Conservation (phyloP, 768 basidiomycete species). For the Saitozyma sp. region DNA sequence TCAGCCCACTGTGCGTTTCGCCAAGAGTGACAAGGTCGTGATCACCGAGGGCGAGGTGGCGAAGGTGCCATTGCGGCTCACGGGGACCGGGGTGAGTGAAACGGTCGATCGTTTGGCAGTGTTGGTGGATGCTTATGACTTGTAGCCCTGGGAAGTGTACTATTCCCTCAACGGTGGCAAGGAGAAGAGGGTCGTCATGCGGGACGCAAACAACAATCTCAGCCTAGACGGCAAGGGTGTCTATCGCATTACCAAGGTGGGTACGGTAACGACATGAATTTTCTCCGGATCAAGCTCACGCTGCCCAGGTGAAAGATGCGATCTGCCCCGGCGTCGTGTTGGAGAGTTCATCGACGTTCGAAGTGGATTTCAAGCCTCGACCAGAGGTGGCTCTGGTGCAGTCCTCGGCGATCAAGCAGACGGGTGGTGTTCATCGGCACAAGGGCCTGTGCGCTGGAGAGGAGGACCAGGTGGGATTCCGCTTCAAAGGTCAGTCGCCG, state of each 20-base stretch:
- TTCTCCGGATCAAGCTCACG: slow-evolving; percentile 1
- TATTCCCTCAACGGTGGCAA: slow-evolving; percentile 62
- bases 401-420: slow-evolving; percentile 10
- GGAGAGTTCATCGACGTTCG: slow-evolving; percentile 63
- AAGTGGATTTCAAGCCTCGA: slow-evolving; percentile 74
- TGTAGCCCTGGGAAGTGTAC: slow-evolving; percentile 81
- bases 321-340: slow-evolving; percentile 78
- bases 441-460: slow-evolving; percentile 78
- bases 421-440: slow-evolving; percentile 51
- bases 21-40: slow-evolving; percentile 64
- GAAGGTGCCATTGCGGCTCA: slow-evolving; percentile 76
- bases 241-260: slow-evolving; percentile 72
- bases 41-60: slow-evolving; percentile 74
- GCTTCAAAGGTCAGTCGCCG: slow-evolving; percentile 64
- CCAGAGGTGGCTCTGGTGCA: slow-evolving; percentile 67
- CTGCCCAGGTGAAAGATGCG: slow-evolving; percentile 69
- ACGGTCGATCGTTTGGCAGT: background rate
- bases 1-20: slow-evolving; percentile 87
- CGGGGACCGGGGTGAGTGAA: slow-evolving; percentile 77
- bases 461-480: slow-evolving; percentile 78
- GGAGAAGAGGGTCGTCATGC: slow-evolving; percentile 57
- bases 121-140: background rate
- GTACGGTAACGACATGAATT: slow-evolving; percentile 23
- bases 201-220: slow-evolving; percentile 70
- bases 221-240: slow-evolving; percentile 70